Evolutionary conservation across 441 rosid genomes (phyloP).

Genomic region (Manihot esculenta): DNA sequence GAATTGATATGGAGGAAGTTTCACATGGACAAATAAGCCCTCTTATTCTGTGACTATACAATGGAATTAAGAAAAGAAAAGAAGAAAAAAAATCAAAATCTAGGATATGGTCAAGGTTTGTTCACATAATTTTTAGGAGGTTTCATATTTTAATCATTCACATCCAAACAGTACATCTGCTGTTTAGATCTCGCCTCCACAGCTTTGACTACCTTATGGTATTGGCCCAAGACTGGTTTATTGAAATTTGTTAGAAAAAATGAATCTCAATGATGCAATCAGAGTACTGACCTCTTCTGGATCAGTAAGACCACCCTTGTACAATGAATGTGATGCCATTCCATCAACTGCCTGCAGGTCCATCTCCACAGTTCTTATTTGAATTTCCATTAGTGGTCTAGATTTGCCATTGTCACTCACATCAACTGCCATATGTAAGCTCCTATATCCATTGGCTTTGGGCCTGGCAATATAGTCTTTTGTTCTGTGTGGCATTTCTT

Average conservation of each 20-base stretch:
- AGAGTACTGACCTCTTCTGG: slow-evolving; percentile 72
- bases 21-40: not conserved
- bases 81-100: not conserved
- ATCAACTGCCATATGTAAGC: slow-evolving; percentile 95
- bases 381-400: slow-evolving; percentile 91
- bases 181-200: not conserved
- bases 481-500: slow-evolving; percentile 73
- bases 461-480: slow-evolving; percentile 89
- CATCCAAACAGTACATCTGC: not conserved
- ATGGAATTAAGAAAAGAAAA: not conserved
- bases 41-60: not conserved
- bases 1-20: not conserved
- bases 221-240: not conserved
- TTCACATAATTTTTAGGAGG: not conserved
- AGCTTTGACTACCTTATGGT: too few species aligned
- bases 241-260: not conserved
- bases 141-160: not conserved
- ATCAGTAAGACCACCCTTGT: slow-evolving; percentile 80
- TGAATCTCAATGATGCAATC: not conserved
- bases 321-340: slow-evolving; percentile 85
- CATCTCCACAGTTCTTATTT: slow-evolving; percentile 85
- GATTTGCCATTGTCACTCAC: slow-evolving; percentile 57
- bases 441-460: slow-evolving; percentile 80
- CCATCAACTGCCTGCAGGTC: slow-evolving; percentile 81
- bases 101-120: not conserved